Evolutionary conservation across 495 filamentous ascomycete species (phyloP).

Genomic region (Tuber indicum): DNA sequence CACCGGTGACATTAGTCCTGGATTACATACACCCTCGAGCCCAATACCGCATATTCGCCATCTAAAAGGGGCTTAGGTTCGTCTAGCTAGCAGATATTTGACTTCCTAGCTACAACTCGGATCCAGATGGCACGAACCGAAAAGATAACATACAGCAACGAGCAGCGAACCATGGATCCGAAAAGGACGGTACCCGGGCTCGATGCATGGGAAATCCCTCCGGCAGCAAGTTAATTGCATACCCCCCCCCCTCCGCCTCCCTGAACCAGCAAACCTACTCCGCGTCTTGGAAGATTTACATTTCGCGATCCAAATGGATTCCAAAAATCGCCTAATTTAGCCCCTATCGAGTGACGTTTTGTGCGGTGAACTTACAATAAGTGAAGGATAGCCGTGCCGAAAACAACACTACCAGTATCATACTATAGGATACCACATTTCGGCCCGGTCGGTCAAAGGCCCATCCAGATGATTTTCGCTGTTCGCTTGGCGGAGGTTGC

Average conservation of each 20-base stretch:
- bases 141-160: too few relatives aligned
- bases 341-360: background rate
- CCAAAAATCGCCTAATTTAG: background rate
- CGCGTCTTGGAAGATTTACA: background rate
- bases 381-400: background rate
- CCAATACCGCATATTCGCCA: background rate
- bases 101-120: background rate
- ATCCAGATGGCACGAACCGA: background rate
- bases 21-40: background rate
- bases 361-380: background rate
- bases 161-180: background rate
- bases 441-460: too few relatives aligned
- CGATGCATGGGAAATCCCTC: background rate
- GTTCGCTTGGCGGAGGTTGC: too few relatives aligned
- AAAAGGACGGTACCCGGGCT: background rate
- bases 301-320: background rate
- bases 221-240: background rate
- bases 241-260: too few relatives aligned
- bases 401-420: background rate
- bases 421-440: background rate
- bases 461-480: background rate
- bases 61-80: background rate
- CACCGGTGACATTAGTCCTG: background rate
- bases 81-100: background rate
- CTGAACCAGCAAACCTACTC: background rate